Percentiles rank a stretch among this genome's conserved stretches.
These are phyloP conservation scores for Thelonectria olida DNA, from an alignment of 2,329 filamentous ascomycete species.

Conservation along the genomic window DNA sequence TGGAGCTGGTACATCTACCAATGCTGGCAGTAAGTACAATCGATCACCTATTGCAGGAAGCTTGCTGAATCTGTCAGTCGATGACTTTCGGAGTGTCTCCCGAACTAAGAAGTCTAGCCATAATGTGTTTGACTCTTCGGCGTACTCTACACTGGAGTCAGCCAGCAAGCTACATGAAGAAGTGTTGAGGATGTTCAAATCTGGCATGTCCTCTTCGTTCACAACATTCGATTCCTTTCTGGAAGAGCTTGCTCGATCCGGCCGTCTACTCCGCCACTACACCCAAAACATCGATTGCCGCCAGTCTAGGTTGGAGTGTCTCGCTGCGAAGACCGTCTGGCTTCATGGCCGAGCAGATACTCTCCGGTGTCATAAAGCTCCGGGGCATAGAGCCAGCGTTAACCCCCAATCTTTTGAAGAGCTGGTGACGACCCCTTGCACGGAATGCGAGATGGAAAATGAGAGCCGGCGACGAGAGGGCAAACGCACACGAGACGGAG, in stretches of 20 bases:
- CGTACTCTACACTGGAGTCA: neutral
- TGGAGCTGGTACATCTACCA: neutral
- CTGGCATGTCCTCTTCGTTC: neutral
- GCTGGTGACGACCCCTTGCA: neutral
- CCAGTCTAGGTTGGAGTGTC: neutral
- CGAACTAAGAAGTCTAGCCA: neutral
- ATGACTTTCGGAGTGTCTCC: neutral
- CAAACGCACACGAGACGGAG: neutral
- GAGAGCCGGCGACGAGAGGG: neutral
- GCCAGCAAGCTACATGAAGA: neutral
- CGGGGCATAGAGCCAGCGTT: neutral
- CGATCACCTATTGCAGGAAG: neutral
- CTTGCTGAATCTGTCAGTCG: neutral
- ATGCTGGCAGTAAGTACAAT: neutral
- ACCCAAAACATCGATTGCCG: neutral
- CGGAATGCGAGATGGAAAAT: neutral
- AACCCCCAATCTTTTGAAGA: neutral
- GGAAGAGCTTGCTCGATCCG: neutral
- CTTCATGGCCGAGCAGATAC: neutral
- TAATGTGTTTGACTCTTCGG: neutral
- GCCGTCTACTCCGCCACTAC: neutral
- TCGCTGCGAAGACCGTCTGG: neutral
- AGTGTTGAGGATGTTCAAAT: neutral
- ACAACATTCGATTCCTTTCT: neutral
- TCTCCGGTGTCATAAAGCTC: neutral